phyloP scores from a whole-genome alignment of 1,139 yeast genomes.

The Keqinozyma sinolaborantium region DNA sequence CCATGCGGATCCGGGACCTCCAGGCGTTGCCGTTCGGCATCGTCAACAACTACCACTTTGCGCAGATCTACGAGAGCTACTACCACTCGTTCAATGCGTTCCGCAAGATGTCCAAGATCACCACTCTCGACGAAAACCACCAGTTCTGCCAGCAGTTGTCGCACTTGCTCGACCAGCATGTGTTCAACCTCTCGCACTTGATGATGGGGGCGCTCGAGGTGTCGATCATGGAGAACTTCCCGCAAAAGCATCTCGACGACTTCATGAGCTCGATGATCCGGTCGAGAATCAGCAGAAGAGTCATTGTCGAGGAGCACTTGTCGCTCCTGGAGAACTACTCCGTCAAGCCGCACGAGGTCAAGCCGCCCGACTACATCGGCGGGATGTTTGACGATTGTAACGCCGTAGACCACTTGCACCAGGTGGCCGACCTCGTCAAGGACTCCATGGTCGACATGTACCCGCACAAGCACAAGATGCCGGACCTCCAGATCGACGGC shows the following conservation, averaged over 20 bases:
- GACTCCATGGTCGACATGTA: conserved; percentile 43
- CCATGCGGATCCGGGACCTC: conserved; percentile 73
- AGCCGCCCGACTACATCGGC: conserved; percentile 73
- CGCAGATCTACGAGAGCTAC: conserved; percentile 85
- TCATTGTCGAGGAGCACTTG: conserved; percentile 87
- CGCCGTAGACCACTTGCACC: conserved; percentile 62
- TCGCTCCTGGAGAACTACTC: conserved; percentile 67
- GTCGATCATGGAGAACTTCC: conserved; percentile 59
- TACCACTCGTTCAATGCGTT: conserved; percentile 84
- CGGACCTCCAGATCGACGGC: conserved; percentile 74
- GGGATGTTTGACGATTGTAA: conserved; percentile 79
- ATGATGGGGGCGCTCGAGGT: conserved; percentile 93
- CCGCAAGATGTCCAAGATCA: conserved; percentile 66
- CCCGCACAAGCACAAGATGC: conserved; percentile 60
- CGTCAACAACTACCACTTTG: conserved; percentile 79
- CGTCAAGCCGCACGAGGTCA: conserved; percentile 38
- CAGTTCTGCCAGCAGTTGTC: conserved; percentile 63
- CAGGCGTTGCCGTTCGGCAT: conserved; percentile 83
- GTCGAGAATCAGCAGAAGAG: conserved; percentile 83
- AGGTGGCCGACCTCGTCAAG: conserved; percentile 49
- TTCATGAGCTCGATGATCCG: conserved; percentile 76
- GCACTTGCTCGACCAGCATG: conserved; percentile 69
- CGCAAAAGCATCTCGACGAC: conserved; percentile 60
- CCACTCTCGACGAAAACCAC: conserved; percentile 69
- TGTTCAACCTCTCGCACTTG: conserved; percentile 76